Evolutionary conservation across 768 basidiomycete genomes (phyloP).

Genomic region (Suillus bovinus): DNA sequence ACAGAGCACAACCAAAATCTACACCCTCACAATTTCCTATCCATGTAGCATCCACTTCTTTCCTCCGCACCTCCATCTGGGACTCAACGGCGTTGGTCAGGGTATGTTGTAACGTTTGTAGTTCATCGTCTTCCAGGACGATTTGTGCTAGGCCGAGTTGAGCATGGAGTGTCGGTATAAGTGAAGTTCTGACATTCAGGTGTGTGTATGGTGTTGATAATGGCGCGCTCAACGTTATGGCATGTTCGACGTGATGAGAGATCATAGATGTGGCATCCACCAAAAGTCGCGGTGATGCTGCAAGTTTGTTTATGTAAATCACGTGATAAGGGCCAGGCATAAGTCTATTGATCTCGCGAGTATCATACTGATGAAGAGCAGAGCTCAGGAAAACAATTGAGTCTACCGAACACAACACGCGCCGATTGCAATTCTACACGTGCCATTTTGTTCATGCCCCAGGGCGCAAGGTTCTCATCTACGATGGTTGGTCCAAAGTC

Average conservation of each 20-base stretch:
- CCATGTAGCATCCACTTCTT: conserved; percentile 75
- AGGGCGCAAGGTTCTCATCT: conserved; percentile 71
- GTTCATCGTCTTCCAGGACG: conserved; percentile 74
- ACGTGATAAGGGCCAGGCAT: conserved; percentile 68
- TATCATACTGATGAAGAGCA: conserved; percentile 19
- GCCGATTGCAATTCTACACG: conserved; percentile 32
- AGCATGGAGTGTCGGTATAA: conserved; percentile 78
- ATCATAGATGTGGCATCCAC: conserved; percentile 2
- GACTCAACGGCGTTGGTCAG: conserved; percentile 75
- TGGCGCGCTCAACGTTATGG: conserved; percentile 53
- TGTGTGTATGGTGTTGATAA: conserved; percentile 77
- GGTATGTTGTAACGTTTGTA: conserved; percentile 68
- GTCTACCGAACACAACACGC: conserved; percentile 70
- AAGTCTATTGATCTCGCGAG: neutral
- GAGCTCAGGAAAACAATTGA: conserved; percentile 81
- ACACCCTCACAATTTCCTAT: conserved; percentile 58
- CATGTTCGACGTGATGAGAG: neutral
- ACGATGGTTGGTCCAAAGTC: conserved; percentile 80
- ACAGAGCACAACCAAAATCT: conserved; percentile 65
- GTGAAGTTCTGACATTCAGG: conserved; percentile 76
- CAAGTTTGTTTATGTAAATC: no score
- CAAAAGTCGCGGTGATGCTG: neutral
- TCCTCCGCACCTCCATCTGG: conserved; percentile 65
- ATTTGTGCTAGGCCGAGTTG: conserved; percentile 82
- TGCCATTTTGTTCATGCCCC: conserved; percentile 58